These are phyloP conservation scores for Sphagnum magellanicum DNA, from an alignment of 228 moss, liverwort and hornwort species.

Conservation along the genomic window DNA sequence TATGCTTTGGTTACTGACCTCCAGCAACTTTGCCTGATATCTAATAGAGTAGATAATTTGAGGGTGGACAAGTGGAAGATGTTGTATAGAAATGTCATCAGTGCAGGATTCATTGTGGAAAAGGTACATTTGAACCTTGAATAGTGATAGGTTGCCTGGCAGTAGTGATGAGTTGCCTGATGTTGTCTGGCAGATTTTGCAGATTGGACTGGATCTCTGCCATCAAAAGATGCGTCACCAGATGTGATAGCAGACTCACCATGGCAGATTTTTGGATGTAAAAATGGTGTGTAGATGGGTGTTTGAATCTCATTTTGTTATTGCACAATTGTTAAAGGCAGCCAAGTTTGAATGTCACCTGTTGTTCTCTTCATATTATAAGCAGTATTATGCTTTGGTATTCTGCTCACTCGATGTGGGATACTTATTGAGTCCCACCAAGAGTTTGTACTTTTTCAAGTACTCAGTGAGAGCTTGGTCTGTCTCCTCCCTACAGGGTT, in stretches of 20 bases:
- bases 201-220: constrained; percentile 86
- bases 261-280: constrained; percentile 96
- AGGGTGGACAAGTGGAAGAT: neutral
- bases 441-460: too few species aligned
- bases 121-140: neutral
- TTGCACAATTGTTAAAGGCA: too few species aligned
- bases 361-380: neutral
- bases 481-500: constrained; percentile 46
- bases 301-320: too few species aligned
- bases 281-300: constrained; percentile 44
- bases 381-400: too few species aligned
- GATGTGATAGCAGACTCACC: constrained; percentile 88
- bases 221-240: constrained; percentile 76
- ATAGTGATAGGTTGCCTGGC: neutral
- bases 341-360: neutral
- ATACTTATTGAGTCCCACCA: too few species aligned
- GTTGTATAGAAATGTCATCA: neutral
- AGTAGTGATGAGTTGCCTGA: neutral
- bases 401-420: too few species aligned
- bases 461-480: neutral
- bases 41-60: neutral
- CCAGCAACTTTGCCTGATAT: neutral
- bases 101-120: neutral
- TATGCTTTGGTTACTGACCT: constrained; percentile 5
- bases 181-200: constrained; percentile 22